A percentile compares a stretch with the other conserved stretches of the same genome.
phyloP scores from a whole-genome alignment of 1,284 basidiomycete species.

The Sanghuangporus sanghuang region DNA sequence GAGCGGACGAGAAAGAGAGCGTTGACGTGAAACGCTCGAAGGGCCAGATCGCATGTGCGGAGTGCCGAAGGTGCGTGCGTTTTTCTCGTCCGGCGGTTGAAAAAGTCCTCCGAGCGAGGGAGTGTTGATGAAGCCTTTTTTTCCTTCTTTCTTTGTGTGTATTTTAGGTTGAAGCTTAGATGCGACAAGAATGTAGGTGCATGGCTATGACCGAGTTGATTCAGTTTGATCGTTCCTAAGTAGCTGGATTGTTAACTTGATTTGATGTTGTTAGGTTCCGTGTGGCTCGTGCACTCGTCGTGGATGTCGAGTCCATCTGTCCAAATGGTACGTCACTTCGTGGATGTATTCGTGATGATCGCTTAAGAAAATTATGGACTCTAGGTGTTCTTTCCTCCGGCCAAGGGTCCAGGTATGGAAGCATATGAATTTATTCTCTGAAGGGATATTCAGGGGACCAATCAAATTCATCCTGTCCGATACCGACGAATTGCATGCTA shows the following conservation, averaged over 20 bases:
- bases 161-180: conserved; percentile 5
- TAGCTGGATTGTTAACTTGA: neutral
- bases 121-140: neutral
- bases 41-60: conserved; percentile 7
- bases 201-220: too few relatives aligned
- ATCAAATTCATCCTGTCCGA: conserved; percentile 3
- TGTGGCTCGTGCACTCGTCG: neutral
- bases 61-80: conserved; percentile 6
- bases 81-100: neutral
- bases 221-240: neutral
- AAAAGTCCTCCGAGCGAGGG: too few relatives aligned
- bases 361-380: neutral
- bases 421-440: neutral
- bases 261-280: neutral
- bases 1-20: neutral
- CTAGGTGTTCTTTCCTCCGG: neutral
- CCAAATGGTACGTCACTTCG: neutral
- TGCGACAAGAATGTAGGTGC: conserved; percentile 8
- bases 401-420: neutral
- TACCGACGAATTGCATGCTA: conserved; percentile 14
- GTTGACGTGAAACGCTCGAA: neutral
- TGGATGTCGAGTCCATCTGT: conserved; percentile 8
- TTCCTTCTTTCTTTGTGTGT: neutral
- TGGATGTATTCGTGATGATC: neutral
- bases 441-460: neutral